Base-by-base conservation (phyloP, 208 protist species). In the Leishmania amazonensis region DNA sequence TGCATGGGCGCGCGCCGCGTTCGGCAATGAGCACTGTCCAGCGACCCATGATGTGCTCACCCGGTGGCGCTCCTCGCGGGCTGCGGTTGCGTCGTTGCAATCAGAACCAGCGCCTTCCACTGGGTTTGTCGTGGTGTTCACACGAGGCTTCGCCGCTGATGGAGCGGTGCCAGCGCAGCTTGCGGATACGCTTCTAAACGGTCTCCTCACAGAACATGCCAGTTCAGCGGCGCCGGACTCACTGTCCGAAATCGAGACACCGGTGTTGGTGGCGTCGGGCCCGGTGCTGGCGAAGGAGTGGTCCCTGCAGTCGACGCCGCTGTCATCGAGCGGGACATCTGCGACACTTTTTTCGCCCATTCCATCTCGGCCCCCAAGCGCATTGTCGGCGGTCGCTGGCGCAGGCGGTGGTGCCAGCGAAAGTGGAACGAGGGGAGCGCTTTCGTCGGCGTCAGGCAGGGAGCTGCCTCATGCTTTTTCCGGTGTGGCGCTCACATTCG, bases 211-310 rank as follows among this genome's bases (percentile, higher is more conserved):
- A 75, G 35, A 49, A 75, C 0, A n/a, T 28, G 40, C 3, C 54
- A 58, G 35, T 31, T 47, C 31, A 76, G 57, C 45, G 24, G 40
- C 24, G 51, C n/a, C 68, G 24, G 7, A 6, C n/a, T 53, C 68
- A 73, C 4, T 13, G 42, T 4, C 42, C 8, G 21, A 47, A 35
- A 13, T 40, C 19, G 65, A 68, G 3, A 54, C 84, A 38, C 85
- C 85, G 0, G 77, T 96, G 31, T 75, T 96, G 40, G 90, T 88
- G 45, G 91, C 88, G 45, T 89, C 88, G 0, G 94, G 93, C 1
- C 93, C 94, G 40, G 51, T 97, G 17, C 78, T 96, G 57, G 84
- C 90, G 54, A 88, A 80, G 72, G 94, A 95, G 78, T 97, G 94
- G 94, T 89, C 89, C 1, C 51, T 51, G 75, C 84, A 88, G 74